A percentile compares a stretch with the other conserved stretches of the same genome.
These are phyloP conservation scores for Thermothielavioides terrestris DNA, from an alignment of 495 filamentous ascomycete species.

Conservation along the genomic window DNA sequence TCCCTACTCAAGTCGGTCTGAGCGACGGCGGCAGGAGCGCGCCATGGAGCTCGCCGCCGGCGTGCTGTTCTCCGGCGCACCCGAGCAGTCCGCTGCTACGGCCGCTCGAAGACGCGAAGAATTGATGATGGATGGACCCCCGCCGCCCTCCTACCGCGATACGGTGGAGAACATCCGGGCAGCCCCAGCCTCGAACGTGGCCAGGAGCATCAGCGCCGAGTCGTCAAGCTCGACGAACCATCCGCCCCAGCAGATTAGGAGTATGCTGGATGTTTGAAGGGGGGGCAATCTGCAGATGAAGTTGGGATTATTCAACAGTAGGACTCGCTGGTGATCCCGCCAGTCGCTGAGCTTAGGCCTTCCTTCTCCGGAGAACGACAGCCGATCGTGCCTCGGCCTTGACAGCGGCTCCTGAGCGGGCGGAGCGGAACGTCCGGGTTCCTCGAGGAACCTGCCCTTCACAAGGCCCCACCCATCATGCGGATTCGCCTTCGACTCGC, in stretches of 20 bases:
- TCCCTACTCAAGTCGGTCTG: constrained; percentile 27
- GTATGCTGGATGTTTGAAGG: constrained; percentile 54
- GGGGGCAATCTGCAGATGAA: too few relatives aligned
- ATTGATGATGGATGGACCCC: constrained; percentile 20
- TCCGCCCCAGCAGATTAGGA: constrained; percentile 43
- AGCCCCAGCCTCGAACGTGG: constrained; percentile 1
- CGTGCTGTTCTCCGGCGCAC: constrained; percentile 29
- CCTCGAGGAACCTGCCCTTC: too few relatives aligned
- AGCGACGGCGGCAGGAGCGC: constrained; percentile 27
- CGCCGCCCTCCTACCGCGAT: constrained; percentile 23
- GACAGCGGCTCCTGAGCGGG: too few relatives aligned
- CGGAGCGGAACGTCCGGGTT: too few relatives aligned
- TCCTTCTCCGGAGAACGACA: too few relatives aligned
- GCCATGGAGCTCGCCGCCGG: constrained; percentile 27
- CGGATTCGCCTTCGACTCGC: too few relatives aligned
- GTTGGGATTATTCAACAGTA: too few relatives aligned
- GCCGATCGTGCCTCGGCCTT: too few relatives aligned
- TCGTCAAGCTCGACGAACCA: constrained; percentile 27
- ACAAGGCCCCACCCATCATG: too few relatives aligned
- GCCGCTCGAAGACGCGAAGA: constrained; percentile 18
- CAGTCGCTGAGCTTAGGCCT: too few relatives aligned
- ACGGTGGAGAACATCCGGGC: not conserved
- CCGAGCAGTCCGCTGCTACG: not conserved
- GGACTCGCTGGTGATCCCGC: too few relatives aligned
- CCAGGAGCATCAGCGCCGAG: constrained; percentile 27